Conservation (phyloP, 2,329 filamentous ascomycete species). For the Tolypocladium nubicola region DNA sequence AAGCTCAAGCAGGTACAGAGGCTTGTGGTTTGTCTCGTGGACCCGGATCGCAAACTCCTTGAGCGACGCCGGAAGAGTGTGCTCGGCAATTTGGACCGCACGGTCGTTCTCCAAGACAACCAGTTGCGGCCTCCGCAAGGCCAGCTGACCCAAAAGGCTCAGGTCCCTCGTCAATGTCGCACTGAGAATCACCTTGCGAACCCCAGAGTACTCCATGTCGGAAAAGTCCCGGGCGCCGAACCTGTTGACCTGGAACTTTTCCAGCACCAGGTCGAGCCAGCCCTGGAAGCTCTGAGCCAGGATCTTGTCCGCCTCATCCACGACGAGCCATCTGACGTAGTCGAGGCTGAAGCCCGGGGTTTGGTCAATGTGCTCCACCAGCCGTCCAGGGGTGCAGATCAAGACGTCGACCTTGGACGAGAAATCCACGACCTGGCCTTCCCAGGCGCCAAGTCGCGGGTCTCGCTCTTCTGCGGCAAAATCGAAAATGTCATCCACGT, state of each 20-base stretch:
- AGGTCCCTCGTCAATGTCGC: conserved; percentile 88
- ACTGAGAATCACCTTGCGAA: conserved; percentile 78
- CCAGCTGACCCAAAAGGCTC: conserved; percentile 64
- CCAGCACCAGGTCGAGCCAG: conserved; percentile 68
- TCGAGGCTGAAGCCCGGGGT: conserved; percentile 75
- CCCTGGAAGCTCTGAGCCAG: conserved; percentile 88
- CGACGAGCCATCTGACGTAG: conserved; percentile 75
- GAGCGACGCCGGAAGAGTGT: conserved; percentile 50
- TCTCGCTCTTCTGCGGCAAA: conserved; percentile 11
- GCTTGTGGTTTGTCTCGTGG: conserved; percentile 61
- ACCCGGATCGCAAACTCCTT: conserved; percentile 59
- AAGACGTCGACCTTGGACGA: conserved; percentile 74
- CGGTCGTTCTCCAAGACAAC: conserved; percentile 57
- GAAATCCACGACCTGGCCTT: conserved; percentile 49
- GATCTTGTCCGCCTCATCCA: conserved; percentile 89
- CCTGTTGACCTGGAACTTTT: conserved; percentile 39
- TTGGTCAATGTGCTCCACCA: conserved; percentile 81
- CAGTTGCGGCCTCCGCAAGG: conserved; percentile 62
- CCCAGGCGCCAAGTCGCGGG: conserved; percentile 21
- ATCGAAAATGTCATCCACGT: conserved; percentile 9
- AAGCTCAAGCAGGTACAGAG: conserved; percentile 73
- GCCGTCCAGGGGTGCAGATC: conserved; percentile 80
- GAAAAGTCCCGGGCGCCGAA: conserved; percentile 43
- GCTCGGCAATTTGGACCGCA: conserved; percentile 32
- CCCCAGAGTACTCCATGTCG: conserved; percentile 38